Conservation (phyloP, 2,329 filamentous ascomycete species). For the Fusarium sp. region DNA sequence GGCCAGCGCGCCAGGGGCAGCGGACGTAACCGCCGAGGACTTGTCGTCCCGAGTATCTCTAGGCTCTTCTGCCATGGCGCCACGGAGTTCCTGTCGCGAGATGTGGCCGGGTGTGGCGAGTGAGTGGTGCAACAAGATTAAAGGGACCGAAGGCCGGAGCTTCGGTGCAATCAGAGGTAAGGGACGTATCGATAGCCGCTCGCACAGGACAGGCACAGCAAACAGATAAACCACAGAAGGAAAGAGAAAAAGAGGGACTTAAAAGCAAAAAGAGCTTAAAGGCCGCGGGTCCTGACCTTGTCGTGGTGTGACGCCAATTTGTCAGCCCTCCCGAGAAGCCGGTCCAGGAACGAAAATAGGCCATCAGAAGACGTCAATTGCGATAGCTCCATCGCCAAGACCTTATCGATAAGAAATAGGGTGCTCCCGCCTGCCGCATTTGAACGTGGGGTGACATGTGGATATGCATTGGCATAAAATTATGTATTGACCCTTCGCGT, state of each 20-base stretch:
- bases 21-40: constrained; percentile 32
- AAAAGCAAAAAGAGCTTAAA: constrained; percentile 9
- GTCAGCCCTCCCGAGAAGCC: constrained; percentile 33
- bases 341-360: constrained; percentile 5
- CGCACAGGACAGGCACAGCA: constrained; percentile 1
- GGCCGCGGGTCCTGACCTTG: constrained; percentile 2
- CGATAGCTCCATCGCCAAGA: constrained; percentile 4
- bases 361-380: neutral
- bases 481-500: neutral
- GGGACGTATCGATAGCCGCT: neutral
- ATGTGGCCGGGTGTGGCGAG: constrained; percentile 24
- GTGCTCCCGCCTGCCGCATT: neutral
- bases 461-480: neutral
- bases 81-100: constrained; percentile 23
- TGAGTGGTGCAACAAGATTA: constrained; percentile 13
- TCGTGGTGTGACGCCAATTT: constrained; percentile 42
- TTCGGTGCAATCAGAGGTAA: neutral
- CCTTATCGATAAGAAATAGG: constrained; percentile 1
- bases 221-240: neutral
- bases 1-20: constrained; percentile 36
- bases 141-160: constrained; percentile 18
- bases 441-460: constrained; percentile 2
- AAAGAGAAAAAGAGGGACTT: constrained; percentile 9
- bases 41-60: constrained; percentile 38
- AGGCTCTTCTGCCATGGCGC: constrained; percentile 46